Base-by-base conservation (phyloP, 2,329 filamentous ascomycete species). In the Pseudogymnoascus sp. region DNA sequence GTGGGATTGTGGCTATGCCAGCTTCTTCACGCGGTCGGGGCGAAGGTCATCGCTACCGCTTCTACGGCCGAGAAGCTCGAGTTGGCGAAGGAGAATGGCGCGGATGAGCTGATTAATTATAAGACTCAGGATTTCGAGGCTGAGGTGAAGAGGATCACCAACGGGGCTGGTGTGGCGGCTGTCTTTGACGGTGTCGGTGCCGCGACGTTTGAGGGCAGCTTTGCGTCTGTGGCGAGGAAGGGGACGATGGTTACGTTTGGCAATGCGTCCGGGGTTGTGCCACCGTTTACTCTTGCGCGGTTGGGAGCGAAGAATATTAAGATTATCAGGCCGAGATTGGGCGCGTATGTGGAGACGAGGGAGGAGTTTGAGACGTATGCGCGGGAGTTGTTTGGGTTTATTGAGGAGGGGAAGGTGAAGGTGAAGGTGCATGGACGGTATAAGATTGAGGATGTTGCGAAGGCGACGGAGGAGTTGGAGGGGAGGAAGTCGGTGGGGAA, bases 131-230 rank as follows among this genome's bases (percentile, higher is more conserved):
- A 82, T 62, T 76, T 87, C 22, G 81, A 82, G 61, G 74, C 72
- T 37, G 78, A 82, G 70, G 85, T 90, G 5, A 77, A 80, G 68
- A 81, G 88, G 71, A 84, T 90, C 57, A 96, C 91, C 0, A 82
- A 78, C 1, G 87, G 87, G 0, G 76, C 84, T 63, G 92, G 92
- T 6, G 86, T 88, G 2, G 82, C 84, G 65, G 90, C 87, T 8
- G 87, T 96, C 28, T 95, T 91, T 71, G 91, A 96, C 71, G 89
- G 89, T 5, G 90, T 96, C 2, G 92, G 91, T 11, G 90, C 90
- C 76, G 80, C 81, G 57, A 96, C 92, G 0, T 96, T 94, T 75
- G 90, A 96, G 67, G 79, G 83, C 18, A 88, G 87, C 68, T 72
- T 96, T 65, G 84, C 91, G 65, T 82, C 85, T 67, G 80, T 93